These are phyloP conservation scores for Barnettozyma populi DNA, from an alignment of 805 yeast species.

Conservation along the genomic window DNA sequence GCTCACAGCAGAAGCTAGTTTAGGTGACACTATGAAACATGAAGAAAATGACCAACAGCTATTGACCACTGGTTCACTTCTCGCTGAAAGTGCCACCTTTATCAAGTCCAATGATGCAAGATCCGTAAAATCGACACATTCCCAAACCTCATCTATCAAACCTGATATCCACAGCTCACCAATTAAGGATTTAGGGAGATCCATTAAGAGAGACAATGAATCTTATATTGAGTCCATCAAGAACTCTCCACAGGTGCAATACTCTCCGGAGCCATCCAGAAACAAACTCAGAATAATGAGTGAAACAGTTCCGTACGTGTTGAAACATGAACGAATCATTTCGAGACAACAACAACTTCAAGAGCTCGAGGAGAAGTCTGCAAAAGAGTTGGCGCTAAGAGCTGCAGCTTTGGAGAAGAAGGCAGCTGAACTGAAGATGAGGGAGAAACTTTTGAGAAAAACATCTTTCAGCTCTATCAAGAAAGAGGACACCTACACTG, in stretches of 20 bases:
- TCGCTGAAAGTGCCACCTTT: conserved; percentile 4
- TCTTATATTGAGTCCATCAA: conserved; percentile 32
- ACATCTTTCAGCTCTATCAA: conserved; percentile 27
- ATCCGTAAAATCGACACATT: conserved; percentile 3
- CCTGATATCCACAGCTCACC: conserved; percentile 29
- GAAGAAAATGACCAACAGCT: conserved; percentile 6
- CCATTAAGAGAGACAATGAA: conserved; percentile 34
- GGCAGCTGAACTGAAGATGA: conserved; percentile 58
- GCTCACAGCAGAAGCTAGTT: conserved; percentile 18
- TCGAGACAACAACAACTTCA: conserved; percentile 75
- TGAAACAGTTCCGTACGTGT: conserved; percentile 79
- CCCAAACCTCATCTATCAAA: conserved; percentile 7
- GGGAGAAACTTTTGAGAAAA: conserved; percentile 48
- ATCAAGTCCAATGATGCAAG: not conserved
- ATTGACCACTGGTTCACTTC: conserved; percentile 4
- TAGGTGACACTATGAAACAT: not conserved
- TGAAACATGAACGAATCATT: conserved; percentile 68
- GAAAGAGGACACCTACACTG: conserved; percentile 52
- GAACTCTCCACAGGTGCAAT: conserved; percentile 29
- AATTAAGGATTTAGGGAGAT: conserved; percentile 31
- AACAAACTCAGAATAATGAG: conserved; percentile 69
- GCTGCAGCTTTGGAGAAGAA: conserved; percentile 74
- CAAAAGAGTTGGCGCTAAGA: conserved; percentile 63
- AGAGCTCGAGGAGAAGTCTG: conserved; percentile 73
- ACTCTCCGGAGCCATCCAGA: conserved; percentile 39